A percentile compares a stretch with the other conserved stretches of the same genome.
Conservation (phyloP, 805 yeast species). For the Candida adriatica region DNA sequence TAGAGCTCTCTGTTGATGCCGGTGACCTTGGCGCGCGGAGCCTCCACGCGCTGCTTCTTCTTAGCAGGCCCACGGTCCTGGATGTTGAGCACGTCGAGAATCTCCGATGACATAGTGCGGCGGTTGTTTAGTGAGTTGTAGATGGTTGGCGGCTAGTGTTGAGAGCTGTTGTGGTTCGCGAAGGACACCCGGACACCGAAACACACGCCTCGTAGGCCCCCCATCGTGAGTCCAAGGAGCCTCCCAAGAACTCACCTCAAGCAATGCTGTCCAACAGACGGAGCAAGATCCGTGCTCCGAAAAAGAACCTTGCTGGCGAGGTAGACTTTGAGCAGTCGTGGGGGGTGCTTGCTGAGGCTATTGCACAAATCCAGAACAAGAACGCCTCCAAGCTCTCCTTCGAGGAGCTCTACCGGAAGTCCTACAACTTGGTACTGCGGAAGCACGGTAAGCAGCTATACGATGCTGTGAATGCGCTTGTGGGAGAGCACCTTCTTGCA, state of each 20-base stretch:
- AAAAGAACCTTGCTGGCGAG: slow-evolving; percentile 27
- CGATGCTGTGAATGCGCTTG: slow-evolving; percentile 45
- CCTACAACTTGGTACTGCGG: slow-evolving; percentile 67
- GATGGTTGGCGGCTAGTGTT: too few relatives aligned
- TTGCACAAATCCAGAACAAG: slow-evolving; percentile 61
- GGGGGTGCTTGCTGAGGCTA: slow-evolving; percentile 59
- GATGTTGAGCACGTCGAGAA: slow-evolving; percentile 71
- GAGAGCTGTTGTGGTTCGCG: too few relatives aligned
- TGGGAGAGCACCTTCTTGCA: slow-evolving; percentile 39
- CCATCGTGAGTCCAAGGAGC: too few relatives aligned
- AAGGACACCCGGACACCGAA: too few relatives aligned
- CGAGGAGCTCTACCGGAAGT: slow-evolving; percentile 74
- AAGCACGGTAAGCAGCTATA: slow-evolving; percentile 63
- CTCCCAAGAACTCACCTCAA: too few relatives aligned
- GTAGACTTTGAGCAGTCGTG: slow-evolving; percentile 63
- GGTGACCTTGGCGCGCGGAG: slow-evolving; percentile 26
- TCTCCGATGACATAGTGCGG: slow-evolving; percentile 50
- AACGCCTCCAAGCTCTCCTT: slow-evolving; percentile 71
- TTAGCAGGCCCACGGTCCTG: slow-evolving; percentile 28
- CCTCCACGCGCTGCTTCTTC: slow-evolving; percentile 28
- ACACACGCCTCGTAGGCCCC: too few relatives aligned
- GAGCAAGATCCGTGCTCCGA: slow-evolving; percentile 61
- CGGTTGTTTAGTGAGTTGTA: too few relatives aligned
- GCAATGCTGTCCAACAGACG: slow-evolving; percentile 29
- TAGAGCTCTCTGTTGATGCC: slow-evolving; percentile 90